Conservation (phyloP, 2,329 filamentous ascomycete genomes). For the Fusarium illudens region DNA sequence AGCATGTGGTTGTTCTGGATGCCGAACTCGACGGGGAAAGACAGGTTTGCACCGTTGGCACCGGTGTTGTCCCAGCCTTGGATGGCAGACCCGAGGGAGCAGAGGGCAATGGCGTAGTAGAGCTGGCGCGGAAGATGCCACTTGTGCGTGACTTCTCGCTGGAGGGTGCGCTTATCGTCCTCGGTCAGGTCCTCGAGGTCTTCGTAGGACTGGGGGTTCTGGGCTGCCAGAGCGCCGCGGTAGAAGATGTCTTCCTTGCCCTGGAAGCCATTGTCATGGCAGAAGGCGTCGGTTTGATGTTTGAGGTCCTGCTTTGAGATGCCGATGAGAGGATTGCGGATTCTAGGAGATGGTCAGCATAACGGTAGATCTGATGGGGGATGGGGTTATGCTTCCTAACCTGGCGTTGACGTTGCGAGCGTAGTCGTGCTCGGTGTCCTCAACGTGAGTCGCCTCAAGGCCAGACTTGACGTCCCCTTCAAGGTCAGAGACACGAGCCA, state of each 20-base stretch:
- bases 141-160: constrained; percentile 40
- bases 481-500: too few species aligned
- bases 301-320: constrained; percentile 36
- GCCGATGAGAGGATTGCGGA: constrained; percentile 41
- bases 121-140: constrained; percentile 42
- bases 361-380: too few species aligned
- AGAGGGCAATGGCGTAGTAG: constrained; percentile 43
- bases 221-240: constrained; percentile 43
- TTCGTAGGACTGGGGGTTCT: constrained; percentile 33
- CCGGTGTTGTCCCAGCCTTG: constrained; percentile 58
- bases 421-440: too few species aligned
- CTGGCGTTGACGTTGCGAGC: constrained; percentile 46
- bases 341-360: too few species aligned
- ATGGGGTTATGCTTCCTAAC: too few species aligned
- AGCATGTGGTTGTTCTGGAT: constrained; percentile 56
- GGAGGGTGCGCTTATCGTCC: constrained; percentile 36
- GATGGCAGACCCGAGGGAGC: constrained; percentile 44
- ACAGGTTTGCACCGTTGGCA: constrained; percentile 51
- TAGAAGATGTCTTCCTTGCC: constrained; percentile 41
- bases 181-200: constrained; percentile 36
- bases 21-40: constrained; percentile 49
- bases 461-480: too few species aligned
- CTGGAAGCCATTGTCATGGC: constrained; percentile 40
- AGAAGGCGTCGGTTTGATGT: constrained; percentile 38
- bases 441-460: too few species aligned